Percentiles rank a stretch among this genome's conserved stretches.
These are phyloP conservation scores for Pulveroboletus ridleyi DNA, from an alignment of 1,284 basidiomycete species.

Conservation along the genomic window DNA sequence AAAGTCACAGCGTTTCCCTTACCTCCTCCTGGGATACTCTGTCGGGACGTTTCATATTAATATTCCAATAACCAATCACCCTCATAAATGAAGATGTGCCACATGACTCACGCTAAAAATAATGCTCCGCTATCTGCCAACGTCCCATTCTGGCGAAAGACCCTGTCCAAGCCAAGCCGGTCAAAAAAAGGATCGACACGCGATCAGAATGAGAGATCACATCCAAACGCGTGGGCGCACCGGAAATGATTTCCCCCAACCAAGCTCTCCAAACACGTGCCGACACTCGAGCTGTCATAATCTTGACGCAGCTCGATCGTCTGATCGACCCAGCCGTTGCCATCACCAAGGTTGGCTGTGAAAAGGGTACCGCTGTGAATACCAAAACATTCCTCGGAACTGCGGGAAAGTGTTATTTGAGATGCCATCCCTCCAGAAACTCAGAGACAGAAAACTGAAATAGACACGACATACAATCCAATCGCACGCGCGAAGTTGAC, in stretches of 20 bases:
- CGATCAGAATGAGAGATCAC: background rate
- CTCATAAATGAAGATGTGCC: background rate
- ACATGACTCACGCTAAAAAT: slow-evolving; percentile 63
- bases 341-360: slow-evolving; percentile 70
- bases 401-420: slow-evolving; percentile 30
- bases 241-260: slow-evolving; percentile 75
- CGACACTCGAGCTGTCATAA: slow-evolving; percentile 51
- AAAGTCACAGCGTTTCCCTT: background rate
- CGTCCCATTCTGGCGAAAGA: slow-evolving; percentile 67
- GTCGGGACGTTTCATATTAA: background rate
- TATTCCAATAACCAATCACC: background rate
- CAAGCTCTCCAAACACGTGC: slow-evolving; percentile 68
- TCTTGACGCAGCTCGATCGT: slow-evolving; percentile 66
- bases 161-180: slow-evolving; percentile 36
- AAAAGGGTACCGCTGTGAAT: slow-evolving; percentile 66
- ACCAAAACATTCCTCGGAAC: slow-evolving; percentile 70
- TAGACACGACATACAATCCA: slow-evolving; percentile 54
- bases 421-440: background rate
- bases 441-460: background rate
- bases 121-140: slow-evolving; percentile 60
- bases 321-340: slow-evolving; percentile 55
- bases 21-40: slow-evolving; percentile 72
- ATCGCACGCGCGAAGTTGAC: slow-evolving; percentile 66
- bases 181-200: background rate
- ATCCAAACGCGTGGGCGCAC: slow-evolving; percentile 34